Evolutionary conservation across 306 rosid species (phyloP).

Genomic region (Prunus fruticosa): DNA sequence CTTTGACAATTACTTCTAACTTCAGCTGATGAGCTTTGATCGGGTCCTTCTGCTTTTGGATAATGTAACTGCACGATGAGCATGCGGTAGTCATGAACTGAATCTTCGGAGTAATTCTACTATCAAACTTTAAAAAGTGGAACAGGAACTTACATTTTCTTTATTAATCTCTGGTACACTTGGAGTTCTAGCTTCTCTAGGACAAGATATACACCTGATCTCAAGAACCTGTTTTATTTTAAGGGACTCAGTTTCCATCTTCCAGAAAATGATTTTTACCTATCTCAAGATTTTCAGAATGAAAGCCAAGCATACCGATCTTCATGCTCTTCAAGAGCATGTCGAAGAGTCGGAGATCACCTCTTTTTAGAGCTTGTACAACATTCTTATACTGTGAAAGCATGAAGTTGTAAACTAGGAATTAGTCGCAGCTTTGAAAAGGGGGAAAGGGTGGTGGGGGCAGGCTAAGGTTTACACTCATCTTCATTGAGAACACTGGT

Average conservation of each 20-base stretch:
- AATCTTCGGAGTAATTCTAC: not conserved
- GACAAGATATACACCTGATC: constrained; percentile 96
- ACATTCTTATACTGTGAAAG: constrained; percentile 66
- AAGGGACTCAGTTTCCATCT: constrained; percentile 17
- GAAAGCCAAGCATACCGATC: constrained; percentile 50
- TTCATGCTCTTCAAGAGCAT: constrained; percentile 82
- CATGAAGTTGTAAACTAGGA: not conserved
- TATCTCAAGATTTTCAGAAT: constrained; percentile 1
- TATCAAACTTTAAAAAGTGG: constrained; percentile 9
- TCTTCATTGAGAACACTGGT: constrained; percentile 3
- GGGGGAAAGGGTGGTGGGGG: not conserved
- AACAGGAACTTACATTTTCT: constrained; percentile 69
- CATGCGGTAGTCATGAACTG: constrained; percentile 17
- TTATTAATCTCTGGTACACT: constrained; percentile 87
- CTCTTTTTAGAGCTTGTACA: constrained; percentile 77
- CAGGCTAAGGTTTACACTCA: not conserved
- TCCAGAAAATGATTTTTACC: constrained; percentile 8
- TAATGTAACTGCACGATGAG: constrained; percentile 52
- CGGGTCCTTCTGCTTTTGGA: constrained; percentile 94
- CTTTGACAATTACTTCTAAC: constrained; percentile 86
- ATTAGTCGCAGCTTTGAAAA: not conserved
- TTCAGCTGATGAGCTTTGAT: constrained; percentile 90
- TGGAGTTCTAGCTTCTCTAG: constrained; percentile 97
- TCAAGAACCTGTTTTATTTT: constrained; percentile 62
- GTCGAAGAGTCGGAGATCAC: constrained; percentile 90